Evolutionary conservation across 805 yeast genomes (phyloP).

Genomic region (Lachancea kluyveri): DNA sequence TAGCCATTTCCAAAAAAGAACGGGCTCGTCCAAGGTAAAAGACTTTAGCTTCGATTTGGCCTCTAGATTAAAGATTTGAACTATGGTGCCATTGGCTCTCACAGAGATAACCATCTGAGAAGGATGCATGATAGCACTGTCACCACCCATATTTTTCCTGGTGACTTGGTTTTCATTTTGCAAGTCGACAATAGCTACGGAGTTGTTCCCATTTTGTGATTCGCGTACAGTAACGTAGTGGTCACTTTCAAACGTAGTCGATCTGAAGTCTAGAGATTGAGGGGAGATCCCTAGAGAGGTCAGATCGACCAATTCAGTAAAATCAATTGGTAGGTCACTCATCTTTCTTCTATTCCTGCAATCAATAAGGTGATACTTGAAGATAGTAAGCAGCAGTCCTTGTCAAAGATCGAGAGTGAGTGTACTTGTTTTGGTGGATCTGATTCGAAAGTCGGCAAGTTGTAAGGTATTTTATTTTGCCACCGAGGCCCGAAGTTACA

Average conservation of each 20-base stretch:
- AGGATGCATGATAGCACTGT: constrained; percentile 96
- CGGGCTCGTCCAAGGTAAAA: constrained; percentile 78
- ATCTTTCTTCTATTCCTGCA: constrained; percentile 14
- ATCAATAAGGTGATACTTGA: too few species aligned
- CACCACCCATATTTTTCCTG: constrained; percentile 94
- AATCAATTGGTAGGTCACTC: constrained; percentile 90
- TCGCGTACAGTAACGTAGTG: constrained; percentile 81
- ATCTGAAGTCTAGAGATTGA: constrained; percentile 79
- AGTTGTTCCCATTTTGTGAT: constrained; percentile 54
- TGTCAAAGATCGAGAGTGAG: too few species aligned
- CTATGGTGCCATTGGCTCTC: constrained; percentile 93
- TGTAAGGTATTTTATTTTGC: too few species aligned
- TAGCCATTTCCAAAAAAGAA: constrained; percentile 95
- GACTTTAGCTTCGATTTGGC: constrained; percentile 86
- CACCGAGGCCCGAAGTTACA: too few species aligned
- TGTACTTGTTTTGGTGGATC: too few species aligned
- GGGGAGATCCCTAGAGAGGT: constrained; percentile 81
- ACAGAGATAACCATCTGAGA: constrained; percentile 80
- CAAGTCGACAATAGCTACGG: constrained; percentile 92
- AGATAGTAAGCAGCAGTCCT: too few species aligned
- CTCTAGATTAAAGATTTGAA: constrained; percentile 87
- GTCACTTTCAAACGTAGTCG: constrained; percentile 93
- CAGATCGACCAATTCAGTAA: constrained; percentile 90
- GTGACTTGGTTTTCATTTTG: constrained; percentile 71
- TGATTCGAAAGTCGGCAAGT: too few species aligned